Base-by-base conservation (phyloP, 352 stramenopile genomes). In the Phytophthora chlamydospora region DNA sequence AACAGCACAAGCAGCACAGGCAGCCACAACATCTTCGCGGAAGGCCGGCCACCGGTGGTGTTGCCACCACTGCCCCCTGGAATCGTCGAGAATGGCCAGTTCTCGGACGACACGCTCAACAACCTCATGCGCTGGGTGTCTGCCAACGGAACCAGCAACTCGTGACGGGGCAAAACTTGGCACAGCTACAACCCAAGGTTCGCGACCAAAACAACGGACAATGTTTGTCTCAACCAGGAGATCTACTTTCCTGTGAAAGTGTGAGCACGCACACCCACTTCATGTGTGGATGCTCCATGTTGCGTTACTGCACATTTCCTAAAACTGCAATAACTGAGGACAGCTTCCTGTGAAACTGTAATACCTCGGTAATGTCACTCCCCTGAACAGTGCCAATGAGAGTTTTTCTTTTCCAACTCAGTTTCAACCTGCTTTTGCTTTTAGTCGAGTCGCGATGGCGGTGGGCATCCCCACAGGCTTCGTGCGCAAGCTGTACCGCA, bases 401-500 rank as follows among this genome's bases (percentile, higher is more conserved):
- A 29, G 12, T 32, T 1, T 10, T 13, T 38, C 21, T 32, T 29
- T 32, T 17, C 31, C 33, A 5, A 33, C n/a, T 2, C 4, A 10
- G 5, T 11, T 32, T 34, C 16, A 6, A 4, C 17, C n/a, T n/a
- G n/a, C n/a, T n/a, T n/a, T n/a, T n/a, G n/a, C n/a, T n/a, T 32
- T 53, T 60, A 38, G 21, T 40, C 40, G n/a, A 40, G 21, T 44
- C 19, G 6, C 6, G 10, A 76, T 77, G 64, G 68, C 68, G 41
- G 65, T 69, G 38, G 80, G 74, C 52, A 93, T 93, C 70, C 75
- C 81, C 8, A 88, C 78, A 50, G 83, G 81, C 57, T 93, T 93
- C 52, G 80, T 93, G 64, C 75, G 83, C 55, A 93, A 93, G 64
- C 80, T 93, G 17, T 93, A 93, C 70, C 78, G 78, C 62, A 90